Conservation (phyloP, 2,329 filamentous ascomycete genomes). For the Epichloe gansuensis region DNA sequence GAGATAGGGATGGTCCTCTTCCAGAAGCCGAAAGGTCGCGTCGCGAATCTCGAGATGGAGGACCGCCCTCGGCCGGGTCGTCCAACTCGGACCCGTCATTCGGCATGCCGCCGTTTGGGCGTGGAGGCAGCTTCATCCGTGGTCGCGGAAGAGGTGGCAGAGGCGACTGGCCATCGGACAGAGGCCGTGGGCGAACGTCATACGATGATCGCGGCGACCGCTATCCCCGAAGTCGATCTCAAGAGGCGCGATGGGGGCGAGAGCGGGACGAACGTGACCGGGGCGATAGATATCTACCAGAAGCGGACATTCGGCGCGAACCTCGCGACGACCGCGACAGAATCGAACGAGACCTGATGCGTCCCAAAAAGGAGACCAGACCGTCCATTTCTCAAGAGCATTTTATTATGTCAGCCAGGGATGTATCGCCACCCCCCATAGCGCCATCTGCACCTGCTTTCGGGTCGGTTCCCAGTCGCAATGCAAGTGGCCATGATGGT, state of each 20-base stretch:
- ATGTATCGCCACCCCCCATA: constrained; percentile 43
- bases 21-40: constrained; percentile 56
- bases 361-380: constrained; percentile 37
- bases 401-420: constrained; percentile 28
- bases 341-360: constrained; percentile 32
- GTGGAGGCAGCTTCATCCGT: constrained; percentile 41
- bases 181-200: constrained; percentile 43
- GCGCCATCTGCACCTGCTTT: constrained; percentile 47
- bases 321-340: constrained; percentile 34
- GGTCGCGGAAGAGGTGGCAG: constrained; percentile 38
- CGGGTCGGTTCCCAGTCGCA: constrained; percentile 39
- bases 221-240: constrained; percentile 53
- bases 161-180: constrained; percentile 27
- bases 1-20: constrained; percentile 42
- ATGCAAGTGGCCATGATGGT: constrained; percentile 14
- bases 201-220: constrained; percentile 49
- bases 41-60: constrained; percentile 55
- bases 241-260: constrained; percentile 46
- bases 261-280: constrained; percentile 44
- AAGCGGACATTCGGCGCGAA: constrained; percentile 29
- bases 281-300: constrained; percentile 27
- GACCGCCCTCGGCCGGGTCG: constrained; percentile 58
- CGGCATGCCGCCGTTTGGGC: constrained; percentile 35
- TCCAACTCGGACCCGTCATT: constrained; percentile 56
- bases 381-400: constrained; percentile 35